Conservation (phyloP, 1,139 yeast species). For the Blastobotrys arbuscula region DNA sequence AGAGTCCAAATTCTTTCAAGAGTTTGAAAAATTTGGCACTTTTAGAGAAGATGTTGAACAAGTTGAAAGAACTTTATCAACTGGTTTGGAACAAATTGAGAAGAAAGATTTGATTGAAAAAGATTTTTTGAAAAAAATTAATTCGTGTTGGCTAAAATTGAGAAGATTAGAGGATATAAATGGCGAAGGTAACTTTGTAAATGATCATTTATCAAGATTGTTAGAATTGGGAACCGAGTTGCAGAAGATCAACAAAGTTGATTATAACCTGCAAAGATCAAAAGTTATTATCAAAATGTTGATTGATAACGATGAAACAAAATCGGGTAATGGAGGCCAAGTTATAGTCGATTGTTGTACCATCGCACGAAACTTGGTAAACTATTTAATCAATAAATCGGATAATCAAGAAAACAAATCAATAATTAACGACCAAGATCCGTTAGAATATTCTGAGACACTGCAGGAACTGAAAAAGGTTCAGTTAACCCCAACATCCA, state of each 20-base stretch:
- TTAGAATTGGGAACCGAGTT: conserved; percentile 6
- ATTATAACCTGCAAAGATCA: conserved; percentile 3
- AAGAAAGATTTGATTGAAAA: conserved; percentile 18
- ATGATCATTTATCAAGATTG: background rate
- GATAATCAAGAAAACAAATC: conserved; percentile 8
- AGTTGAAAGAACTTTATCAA: conserved; percentile 15
- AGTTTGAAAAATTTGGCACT: conserved; percentile 8
- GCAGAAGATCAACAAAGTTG: background rate
- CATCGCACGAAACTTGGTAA: conserved; percentile 1
- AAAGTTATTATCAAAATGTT: conserved; percentile 11
- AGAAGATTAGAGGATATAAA: background rate
- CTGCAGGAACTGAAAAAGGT: conserved; percentile 6
- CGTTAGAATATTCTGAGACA: background rate
- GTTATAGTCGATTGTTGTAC: background rate
- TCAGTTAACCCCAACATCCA: background rate
- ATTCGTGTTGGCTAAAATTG: conserved; percentile 6
- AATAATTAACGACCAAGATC: background rate
- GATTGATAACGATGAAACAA: background rate
- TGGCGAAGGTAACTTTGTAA: background rate
- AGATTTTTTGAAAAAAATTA: conserved; percentile 12
- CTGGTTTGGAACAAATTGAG: conserved; percentile 16
- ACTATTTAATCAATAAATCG: conserved; percentile 7
- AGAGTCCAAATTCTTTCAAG: background rate
- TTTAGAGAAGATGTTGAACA: conserved; percentile 16
- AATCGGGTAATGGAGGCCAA: background rate